Conservation (phyloP, 2,329 filamentous ascomycete species). For the Aspergillus chevalieri region DNA sequence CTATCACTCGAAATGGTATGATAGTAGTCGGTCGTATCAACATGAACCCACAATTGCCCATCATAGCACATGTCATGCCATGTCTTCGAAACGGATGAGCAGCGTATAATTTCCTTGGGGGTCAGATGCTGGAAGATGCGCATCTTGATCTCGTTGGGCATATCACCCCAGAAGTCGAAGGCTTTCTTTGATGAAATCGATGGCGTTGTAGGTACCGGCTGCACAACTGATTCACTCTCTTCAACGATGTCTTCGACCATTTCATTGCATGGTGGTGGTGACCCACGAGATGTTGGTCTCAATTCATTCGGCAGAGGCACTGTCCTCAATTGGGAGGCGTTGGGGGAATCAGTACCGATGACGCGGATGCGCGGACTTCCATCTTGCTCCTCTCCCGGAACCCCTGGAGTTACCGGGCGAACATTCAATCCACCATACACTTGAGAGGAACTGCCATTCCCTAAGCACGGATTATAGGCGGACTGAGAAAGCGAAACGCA, state of each 20-base stretch:
- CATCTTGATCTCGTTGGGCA: slow-evolving; percentile 78
- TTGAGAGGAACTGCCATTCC: slow-evolving; percentile 51
- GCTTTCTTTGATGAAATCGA: slow-evolving; percentile 28
- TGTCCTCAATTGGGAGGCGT: slow-evolving; percentile 40
- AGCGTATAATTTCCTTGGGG: slow-evolving; percentile 73
- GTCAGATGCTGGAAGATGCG: slow-evolving; percentile 68
- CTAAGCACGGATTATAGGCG: slow-evolving; percentile 49
- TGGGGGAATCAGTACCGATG: slow-evolving; percentile 46
- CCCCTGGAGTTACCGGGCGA: slow-evolving; percentile 47
- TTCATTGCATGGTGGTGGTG: slow-evolving; percentile 15
- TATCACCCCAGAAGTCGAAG: slow-evolving; percentile 68
- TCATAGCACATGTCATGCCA: slow-evolving; percentile 87
- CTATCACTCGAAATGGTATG: slow-evolving; percentile 76
- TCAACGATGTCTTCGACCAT: slow-evolving; percentile 13
- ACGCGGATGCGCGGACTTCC: slow-evolving; percentile 51
- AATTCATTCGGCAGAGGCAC: slow-evolving; percentile 61
- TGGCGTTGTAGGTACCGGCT: neutral
- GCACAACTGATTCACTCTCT: neutral
- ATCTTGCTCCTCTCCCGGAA: slow-evolving; percentile 43
- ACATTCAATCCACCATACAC: slow-evolving; percentile 52
- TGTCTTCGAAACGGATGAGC: slow-evolving; percentile 67
- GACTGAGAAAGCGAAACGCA: slow-evolving; percentile 56
- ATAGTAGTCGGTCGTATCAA: slow-evolving; percentile 85
- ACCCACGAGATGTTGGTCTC: slow-evolving; percentile 42
- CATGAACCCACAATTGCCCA: slow-evolving; percentile 81